Evolutionary conservation across 257 asterid genomes (phyloP), one percentile per base, ranked within the genome.

Genomic region (Handroanthus guayacan): DNA sequence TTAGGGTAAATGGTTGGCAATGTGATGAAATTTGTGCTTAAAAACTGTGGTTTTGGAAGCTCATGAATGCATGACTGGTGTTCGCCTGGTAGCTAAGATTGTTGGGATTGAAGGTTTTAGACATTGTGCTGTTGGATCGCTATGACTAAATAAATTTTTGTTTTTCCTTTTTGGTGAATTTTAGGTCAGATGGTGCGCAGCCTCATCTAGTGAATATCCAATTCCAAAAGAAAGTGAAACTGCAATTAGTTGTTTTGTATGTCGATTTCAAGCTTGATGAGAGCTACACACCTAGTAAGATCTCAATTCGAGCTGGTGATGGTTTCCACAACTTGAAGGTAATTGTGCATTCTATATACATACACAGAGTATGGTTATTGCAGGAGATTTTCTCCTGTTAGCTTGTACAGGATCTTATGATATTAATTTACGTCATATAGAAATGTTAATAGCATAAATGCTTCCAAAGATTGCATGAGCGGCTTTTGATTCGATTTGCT

Each of bases 301-400:
- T 95, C 60, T 92, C 97, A 1, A 82, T 95, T 82, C 89, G 97
- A 56, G 97, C 97, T 17, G 98, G 99, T 4, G 97, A 95, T 83
- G 98, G 98, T 61, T 91, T 93, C 85, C 98, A 95, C 82, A 95
- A 92, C 82, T 86, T 92, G 92, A 95, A 95, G 97, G 98, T 92
- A 75, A 66, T 76, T 65, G 43, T 65, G 51, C 16, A 34, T 36
- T 5, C 64, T 65, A 43, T 9, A 17, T 54, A 48, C 18, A 25
- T 2, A 25, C 6, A 20, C 9, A 10, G 20, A 12, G 45, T 20
- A 18, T 4, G 5, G 5, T 13, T 50, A 41, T 48, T 2, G 31
- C 16, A 10, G n/a, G 62, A 52, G 16, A 45, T 76, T 67, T 36
- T 48, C 36, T 44, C 38, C 36, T 20, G 2, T 45, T 10, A 16